Base-by-base conservation (phyloP, 1,284 basidiomycete species). In the Ceratobasidium sp. region DNA sequence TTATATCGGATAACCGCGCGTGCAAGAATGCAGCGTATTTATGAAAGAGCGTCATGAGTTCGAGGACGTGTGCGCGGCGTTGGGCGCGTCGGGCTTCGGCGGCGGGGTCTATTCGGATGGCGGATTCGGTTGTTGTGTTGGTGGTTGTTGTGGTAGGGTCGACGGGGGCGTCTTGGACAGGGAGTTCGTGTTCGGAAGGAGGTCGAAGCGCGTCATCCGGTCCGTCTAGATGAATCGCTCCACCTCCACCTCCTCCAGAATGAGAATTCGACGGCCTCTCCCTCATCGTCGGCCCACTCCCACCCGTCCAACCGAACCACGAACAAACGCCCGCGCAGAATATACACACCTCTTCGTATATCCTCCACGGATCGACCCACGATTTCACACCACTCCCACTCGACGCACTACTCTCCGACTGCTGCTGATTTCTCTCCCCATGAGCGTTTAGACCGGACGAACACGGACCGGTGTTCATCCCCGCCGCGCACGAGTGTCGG, bases 291-390 rank as follows among this genome's bases (percentile, higher is more conserved):
- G 33, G 33, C 2, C 33, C 33, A 33, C 33, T 65, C 70, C 44
- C 48, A 26, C 23, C 38, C 74, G 33, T 38, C 66, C 26, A 65
- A 88, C 87, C 92, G 90, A 92, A 20, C 88, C 86, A 38, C 91
- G 91, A 82, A 92, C 92, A 94, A 17, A 94, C 86, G 1, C 92
- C 90, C 0, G 93, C 93, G 81, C 93, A 94, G 67, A 93, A 86
- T 57, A 94, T 86, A 79, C 93, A 94, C 13, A 92, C 91, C 79
- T 94, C 93, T 84, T 95, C 93, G 81, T 94, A 95, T 17, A 94
- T 86, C 38, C 89, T 88, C 92, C 93, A 78, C 56, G 68, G 67
- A 54, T 80, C 79, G 2, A 70, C 40, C 79, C 79, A 78, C 2
- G 40, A 28, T 26, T 46, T 62, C 54, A 56, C 17, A 33, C 33